phyloP scores from a whole-genome alignment of 805 yeast species.

The Metschnikowia koreensis region DNA sequence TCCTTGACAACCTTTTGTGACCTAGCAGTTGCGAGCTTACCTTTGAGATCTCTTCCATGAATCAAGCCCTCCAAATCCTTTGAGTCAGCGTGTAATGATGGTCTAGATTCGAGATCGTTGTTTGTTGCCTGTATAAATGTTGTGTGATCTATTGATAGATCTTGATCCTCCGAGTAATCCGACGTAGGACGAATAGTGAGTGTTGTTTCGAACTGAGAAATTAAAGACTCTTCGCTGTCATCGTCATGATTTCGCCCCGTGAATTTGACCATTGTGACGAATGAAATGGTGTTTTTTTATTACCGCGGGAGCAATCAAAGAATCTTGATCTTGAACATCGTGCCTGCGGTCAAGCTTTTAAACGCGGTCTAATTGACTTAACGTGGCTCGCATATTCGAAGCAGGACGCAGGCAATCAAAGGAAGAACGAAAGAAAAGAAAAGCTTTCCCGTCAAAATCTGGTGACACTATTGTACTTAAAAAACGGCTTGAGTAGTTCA shows the following conservation, averaged over 20 bases:
- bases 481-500: too few relatives aligned
- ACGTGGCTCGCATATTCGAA: neutral
- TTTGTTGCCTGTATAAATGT: constrained; percentile 28
- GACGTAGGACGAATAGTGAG: constrained; percentile 39
- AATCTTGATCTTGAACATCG: neutral
- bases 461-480: too few relatives aligned
- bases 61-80: neutral
- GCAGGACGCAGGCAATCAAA: neutral
- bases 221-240: constrained; percentile 18
- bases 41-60: neutral
- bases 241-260: constrained; percentile 11
- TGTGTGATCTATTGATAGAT: constrained; percentile 42
- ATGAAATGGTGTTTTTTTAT: neutral
- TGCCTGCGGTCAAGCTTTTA: neutral
- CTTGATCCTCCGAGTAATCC: constrained; percentile 31
- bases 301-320: neutral
- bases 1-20: neutral
- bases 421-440: too few relatives aligned
- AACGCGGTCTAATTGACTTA: neutral
- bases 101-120: constrained; percentile 16
- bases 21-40: neutral
- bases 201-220: constrained; percentile 44
- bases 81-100: neutral
- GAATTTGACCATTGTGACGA: constrained; percentile 7
- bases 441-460: too few relatives aligned